Evolutionary conservation across 495 filamentous ascomycete genomes (phyloP).

Genomic region (Xylaria bambusicola): DNA sequence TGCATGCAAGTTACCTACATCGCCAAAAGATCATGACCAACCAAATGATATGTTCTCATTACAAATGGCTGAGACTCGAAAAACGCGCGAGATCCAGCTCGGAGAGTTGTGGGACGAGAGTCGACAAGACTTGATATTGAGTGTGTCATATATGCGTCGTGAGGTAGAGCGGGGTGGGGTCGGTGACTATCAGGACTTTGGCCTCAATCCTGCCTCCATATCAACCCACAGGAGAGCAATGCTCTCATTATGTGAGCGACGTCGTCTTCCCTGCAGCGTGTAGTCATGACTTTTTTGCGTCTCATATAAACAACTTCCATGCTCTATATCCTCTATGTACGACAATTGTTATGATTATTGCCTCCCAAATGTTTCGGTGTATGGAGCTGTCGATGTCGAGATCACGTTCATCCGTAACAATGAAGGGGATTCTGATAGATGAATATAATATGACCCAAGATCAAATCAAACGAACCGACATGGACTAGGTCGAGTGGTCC

Average conservation of each 20-base stretch:
- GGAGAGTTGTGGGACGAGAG: slow-evolving; percentile 1
- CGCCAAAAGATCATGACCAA: slow-evolving; percentile 2
- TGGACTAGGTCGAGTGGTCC: no score
- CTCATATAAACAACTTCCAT: slow-evolving; percentile 4
- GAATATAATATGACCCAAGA: no score
- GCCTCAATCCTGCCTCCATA: no score
- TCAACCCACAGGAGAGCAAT: no score
- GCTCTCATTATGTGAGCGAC: no score
- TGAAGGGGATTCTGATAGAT: no score
- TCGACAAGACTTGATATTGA: background rate
- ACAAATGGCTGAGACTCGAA: background rate
- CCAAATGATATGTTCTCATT: slow-evolving; percentile 2
- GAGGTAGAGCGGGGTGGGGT: background rate
- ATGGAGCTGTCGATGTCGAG: background rate
- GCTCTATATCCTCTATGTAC: background rate
- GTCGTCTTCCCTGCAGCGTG: no score
- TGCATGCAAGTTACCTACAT: slow-evolving; percentile 15
- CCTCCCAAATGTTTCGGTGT: background rate
- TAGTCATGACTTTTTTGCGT: slow-evolving; percentile 8
- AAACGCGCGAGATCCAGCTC: background rate
- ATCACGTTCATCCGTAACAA: no score
- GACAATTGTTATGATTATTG: no score
- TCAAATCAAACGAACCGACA: no score
- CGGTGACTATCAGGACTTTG: background rate
- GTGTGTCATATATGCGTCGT: background rate